Evolutionary conservation across 2,329 filamentous ascomycete genomes (phyloP), one percentile per base, ranked within the genome.

Genomic region (Xylaria arbuscula): DNA sequence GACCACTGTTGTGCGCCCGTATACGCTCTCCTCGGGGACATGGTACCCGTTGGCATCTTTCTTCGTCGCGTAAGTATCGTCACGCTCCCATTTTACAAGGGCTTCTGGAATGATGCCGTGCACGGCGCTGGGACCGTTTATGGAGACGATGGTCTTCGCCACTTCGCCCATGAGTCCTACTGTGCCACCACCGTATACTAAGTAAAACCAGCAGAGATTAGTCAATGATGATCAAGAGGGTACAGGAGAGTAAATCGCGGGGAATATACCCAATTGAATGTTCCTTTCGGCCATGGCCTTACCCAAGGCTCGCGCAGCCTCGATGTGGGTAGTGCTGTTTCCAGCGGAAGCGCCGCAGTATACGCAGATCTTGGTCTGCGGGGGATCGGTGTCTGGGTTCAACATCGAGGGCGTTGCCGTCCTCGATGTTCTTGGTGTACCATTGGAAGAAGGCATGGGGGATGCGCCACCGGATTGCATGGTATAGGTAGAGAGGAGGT

Each of bases 151-250:
- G 0, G 93, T 94, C 75, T 91, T 91, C 54, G 96, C 93, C 11
- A 98, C 82, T 78, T 98, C 94, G 77, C 96, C 96, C 96, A 99
- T 99, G 54, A 99, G 87, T 10, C 96, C 96, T 45, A 93, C 89
- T 2, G 95, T 98, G 76, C 96, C 96, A 74, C 96, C 96, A 74
- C 96, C 96, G 81, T 98, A 99, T 72, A 98, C 94, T 89, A 63
- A 19, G 63, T 10, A 38, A 15, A 56, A 13, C 34, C 56, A 34
- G 64, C 45, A 47, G 32, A 64, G 19, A 54, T 69, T 71, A 58
- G 71, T 67, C n/a, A 28, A 5, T 28, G 40, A 53, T 58, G 45
- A 48, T 24, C n/a, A 2, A 51, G 40, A 36, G 15, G 51, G 19
- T 13, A 40, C 34, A 19, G 34, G 19, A 51, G 51, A 17, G 8